Evolutionary conservation across 2,329 filamentous ascomycete genomes (phyloP).

Genomic region (Cladophialophora immunda): DNA sequence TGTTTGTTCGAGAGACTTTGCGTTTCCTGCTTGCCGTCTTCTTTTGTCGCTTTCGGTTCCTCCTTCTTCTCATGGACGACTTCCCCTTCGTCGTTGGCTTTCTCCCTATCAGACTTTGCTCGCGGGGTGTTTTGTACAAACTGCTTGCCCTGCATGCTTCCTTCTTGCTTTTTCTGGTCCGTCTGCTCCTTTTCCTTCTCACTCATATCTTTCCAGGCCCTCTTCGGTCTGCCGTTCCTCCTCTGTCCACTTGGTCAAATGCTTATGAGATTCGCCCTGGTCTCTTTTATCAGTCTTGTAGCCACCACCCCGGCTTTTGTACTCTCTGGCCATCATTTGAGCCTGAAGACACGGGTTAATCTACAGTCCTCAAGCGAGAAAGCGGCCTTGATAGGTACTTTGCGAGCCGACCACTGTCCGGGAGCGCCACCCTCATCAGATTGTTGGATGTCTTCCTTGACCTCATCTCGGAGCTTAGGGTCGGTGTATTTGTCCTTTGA

Average conservation of each 20-base stretch:
- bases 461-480: neutral
- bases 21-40: neutral
- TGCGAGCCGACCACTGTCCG: neutral
- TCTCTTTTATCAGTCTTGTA: conserved; percentile 57
- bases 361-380: no score
- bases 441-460: neutral
- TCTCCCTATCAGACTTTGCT: conserved; percentile 52
- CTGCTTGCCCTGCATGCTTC: conserved; percentile 53
- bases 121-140: conserved; percentile 54
- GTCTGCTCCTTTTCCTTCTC: conserved; percentile 56
- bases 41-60: neutral
- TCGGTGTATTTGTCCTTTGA: neutral
- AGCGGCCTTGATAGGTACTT: neutral
- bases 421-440: neutral
- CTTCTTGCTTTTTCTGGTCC: conserved; percentile 50
- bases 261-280: conserved; percentile 55
- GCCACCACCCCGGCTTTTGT: conserved; percentile 57
- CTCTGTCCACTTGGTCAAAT: conserved; percentile 56
- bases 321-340: conserved; percentile 57
- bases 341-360: conserved; percentile 43
- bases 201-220: conserved; percentile 59
- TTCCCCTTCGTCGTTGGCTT: conserved; percentile 47
- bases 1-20: neutral
- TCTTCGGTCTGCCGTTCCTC: conserved; percentile 62
- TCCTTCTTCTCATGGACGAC: neutral